Conservation (phyloP, 768 basidiomycete species). For the Cystofilobasidium bisporidii region DNA sequence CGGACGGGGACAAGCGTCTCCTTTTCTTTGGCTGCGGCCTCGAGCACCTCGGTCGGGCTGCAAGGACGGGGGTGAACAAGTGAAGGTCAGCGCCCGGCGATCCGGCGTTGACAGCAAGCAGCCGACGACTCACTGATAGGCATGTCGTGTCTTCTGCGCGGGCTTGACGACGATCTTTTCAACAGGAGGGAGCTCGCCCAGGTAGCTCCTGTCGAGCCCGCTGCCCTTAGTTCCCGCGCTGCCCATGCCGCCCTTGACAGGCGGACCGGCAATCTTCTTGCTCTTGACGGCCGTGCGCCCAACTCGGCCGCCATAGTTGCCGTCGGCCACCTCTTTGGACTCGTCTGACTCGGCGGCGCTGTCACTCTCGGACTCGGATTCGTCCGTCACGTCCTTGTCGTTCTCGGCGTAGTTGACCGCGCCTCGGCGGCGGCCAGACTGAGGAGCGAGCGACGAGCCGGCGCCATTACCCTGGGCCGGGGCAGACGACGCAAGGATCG, state of each 20-base stretch:
- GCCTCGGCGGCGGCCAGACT: conserved; percentile 24
- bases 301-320: conserved; percentile 61
- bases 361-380: conserved; percentile 45
- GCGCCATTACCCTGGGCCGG: conserved; percentile 18
- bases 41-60: conserved; percentile 55
- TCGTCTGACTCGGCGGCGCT: conserved; percentile 40
- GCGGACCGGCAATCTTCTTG: background rate
- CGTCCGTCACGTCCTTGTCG: conserved; percentile 33
- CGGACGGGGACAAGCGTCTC: conserved; percentile 75
- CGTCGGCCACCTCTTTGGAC: conserved; percentile 46
- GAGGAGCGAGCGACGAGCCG: conserved; percentile 41
- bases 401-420: conserved; percentile 39
- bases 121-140: conserved; percentile 52
- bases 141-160: conserved; percentile 55
- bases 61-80: conserved; percentile 5
- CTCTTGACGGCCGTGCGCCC: background rate
- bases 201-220: conserved; percentile 51
- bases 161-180: conserved; percentile 59
- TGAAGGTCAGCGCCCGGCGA: conserved; percentile 11
- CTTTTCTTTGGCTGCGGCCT: conserved; percentile 51
- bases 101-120: background rate
- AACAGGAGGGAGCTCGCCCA: conserved; percentile 74
- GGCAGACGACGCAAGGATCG: conserved; percentile 48
- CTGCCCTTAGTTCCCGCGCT: conserved; percentile 33
- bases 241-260: conserved; percentile 45